These are phyloP conservation scores for Suillus cothurnatus DNA, from an alignment of 768 basidiomycete genomes.

Conservation along the genomic window DNA sequence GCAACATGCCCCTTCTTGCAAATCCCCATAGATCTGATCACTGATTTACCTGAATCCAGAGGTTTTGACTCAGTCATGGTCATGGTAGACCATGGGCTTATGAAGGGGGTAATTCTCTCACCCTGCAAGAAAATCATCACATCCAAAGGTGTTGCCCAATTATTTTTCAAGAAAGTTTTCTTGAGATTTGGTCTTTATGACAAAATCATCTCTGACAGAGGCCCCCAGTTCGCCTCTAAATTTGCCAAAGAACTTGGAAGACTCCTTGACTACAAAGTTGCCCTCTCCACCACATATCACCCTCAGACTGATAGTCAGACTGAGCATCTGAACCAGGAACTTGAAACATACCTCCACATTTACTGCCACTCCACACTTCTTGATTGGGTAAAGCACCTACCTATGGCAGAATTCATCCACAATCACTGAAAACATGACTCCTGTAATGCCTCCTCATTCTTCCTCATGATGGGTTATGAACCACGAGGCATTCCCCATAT, in stretches of 20 bases:
- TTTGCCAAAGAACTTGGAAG: constrained; percentile 22
- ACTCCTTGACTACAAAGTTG: constrained; percentile 19
- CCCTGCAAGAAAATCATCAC: constrained; percentile 18
- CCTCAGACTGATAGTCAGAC: constrained; percentile 26
- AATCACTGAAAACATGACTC: neutral
- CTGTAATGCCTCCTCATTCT: neutral
- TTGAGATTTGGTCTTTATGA: constrained; percentile 2
- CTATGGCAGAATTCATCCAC: constrained; percentile 18
- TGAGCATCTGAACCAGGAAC: constrained; percentile 19
- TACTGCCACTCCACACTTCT: constrained; percentile 3
- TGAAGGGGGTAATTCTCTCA: constrained; percentile 33
- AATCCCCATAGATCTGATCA: no score
- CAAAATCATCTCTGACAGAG: constrained; percentile 10
- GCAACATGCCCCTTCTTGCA: no score
- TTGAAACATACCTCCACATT: neutral
- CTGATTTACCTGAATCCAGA: neutral
- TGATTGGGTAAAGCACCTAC: constrained; percentile 14
- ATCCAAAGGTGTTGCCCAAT: constrained; percentile 15
- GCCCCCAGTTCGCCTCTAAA: constrained; percentile 24
- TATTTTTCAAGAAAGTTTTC: constrained; percentile 11
- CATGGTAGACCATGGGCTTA: constrained; percentile 22
- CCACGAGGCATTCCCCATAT: neutral
- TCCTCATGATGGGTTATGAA: constrained; percentile 8
- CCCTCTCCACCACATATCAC: constrained; percentile 42
- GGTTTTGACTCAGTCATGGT: constrained; percentile 23